Evolutionary conservation across 768 basidiomycete species (phyloP), one percentile per base, ranked within the genome.

Genomic region (Coprinopsis strossmayeri): DNA sequence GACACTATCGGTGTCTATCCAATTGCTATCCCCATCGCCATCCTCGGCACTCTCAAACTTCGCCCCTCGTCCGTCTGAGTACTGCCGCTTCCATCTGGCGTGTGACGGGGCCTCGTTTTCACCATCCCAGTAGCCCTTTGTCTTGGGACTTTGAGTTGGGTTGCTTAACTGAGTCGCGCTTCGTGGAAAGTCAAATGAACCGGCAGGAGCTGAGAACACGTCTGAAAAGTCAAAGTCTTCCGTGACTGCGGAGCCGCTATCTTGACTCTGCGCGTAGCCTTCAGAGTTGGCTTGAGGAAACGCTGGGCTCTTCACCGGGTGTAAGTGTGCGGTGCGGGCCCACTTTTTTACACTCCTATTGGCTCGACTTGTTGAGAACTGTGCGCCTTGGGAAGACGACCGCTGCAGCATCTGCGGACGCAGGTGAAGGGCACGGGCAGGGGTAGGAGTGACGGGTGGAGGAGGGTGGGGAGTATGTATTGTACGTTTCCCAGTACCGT

Each of bases 241-340:
- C 35, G 17, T 25, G 30, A 45, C 26, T 7, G 18, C n/a, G 4
- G 10, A 17, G 12, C 12, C n/a, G n/a, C 41, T 35, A 21, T 49
- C 32, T 21, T 32, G 13, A 2, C 42, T 5, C 27, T 23, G 40
- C 13, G 34, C 42, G 13, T 12, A 37, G 18, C 15, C n/a, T 15
- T 23, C 28, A 15, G n/a, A 18, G 18, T n/a, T 34, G 5, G 11
- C 7, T 9, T 49, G 48, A 9, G 30, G 41, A 24, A 5, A 12
- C 9, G 5, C 26, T 11, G 50, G 44, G n/a, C 15, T 27, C 25
- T 51, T 51, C 35, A 39, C 43, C n/a, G 44, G 50, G 28, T 87
- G 85, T 39, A 87, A 55, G 67, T 87, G 85, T 2, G 85, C 79
- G 0, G 70, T 82, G 30, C 80, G 68, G 18, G 83, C 84, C 75